A percentile compares a stretch with the other conserved stretches of the same genome.
These are phyloP conservation scores for Kwoniella sp. DNA, from an alignment of 768 basidiomycete species.

Conservation along the genomic window DNA sequence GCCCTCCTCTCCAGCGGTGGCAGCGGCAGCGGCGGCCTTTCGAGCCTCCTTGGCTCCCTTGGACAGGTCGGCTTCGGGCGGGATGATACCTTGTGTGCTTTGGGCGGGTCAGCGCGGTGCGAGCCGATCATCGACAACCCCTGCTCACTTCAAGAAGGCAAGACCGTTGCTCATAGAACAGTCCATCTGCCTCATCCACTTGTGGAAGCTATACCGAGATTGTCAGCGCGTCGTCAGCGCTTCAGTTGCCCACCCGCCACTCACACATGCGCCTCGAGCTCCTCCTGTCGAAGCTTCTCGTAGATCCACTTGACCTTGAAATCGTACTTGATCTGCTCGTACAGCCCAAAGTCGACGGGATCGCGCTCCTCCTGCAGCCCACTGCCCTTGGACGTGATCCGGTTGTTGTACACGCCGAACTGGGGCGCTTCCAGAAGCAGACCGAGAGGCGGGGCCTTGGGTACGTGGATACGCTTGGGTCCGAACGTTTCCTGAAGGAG, in stretches of 20 bases:
- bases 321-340: slow-evolving; percentile 63
- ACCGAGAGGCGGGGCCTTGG: slow-evolving; percentile 93
- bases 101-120: slow-evolving; percentile 38
- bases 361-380: slow-evolving; percentile 26
- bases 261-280: slow-evolving; percentile 71
- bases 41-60: slow-evolving; percentile 51
- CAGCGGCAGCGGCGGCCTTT: slow-evolving; percentile 19
- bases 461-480: slow-evolving; percentile 70
- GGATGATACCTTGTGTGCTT: slow-evolving; percentile 73
- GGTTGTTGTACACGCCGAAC: slow-evolving; percentile 52
- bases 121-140: not conserved
- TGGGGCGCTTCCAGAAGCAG: slow-evolving; percentile 70
- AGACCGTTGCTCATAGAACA: slow-evolving; percentile 45
- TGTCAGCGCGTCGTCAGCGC: not conserved
- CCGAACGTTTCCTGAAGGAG: slow-evolving; percentile 69
- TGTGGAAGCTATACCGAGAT: slow-evolving; percentile 30
- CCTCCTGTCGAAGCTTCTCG: slow-evolving; percentile 75
- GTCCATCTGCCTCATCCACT: slow-evolving; percentile 44
- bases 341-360: slow-evolving; percentile 55
- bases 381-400: slow-evolving; percentile 31
- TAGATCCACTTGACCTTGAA: slow-evolving; percentile 89
- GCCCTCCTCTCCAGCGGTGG: slow-evolving; percentile 1
- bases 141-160: slow-evolving; percentile 76
- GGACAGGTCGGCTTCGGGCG: slow-evolving; percentile 63
- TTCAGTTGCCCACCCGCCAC: slow-evolving; percentile 45